A percentile compares a stretch with the other conserved stretches of the same genome.
phyloP scores from a whole-genome alignment of 1,284 basidiomycete genomes.

The Malassezia globosa region DNA sequence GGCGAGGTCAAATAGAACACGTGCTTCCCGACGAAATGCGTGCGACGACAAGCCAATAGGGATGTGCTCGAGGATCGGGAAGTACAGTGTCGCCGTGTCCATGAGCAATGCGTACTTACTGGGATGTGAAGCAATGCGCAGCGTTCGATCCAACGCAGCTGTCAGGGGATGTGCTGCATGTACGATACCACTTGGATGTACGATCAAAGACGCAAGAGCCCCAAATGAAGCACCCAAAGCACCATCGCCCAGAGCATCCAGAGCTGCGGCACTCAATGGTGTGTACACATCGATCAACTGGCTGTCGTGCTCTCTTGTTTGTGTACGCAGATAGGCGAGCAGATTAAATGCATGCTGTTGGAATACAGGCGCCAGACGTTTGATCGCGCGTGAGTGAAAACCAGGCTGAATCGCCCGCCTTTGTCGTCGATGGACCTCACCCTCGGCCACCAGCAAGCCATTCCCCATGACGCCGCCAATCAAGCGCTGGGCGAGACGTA shows the following conservation, averaged over 20 bases:
- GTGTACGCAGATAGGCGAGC: slow-evolving; percentile 5
- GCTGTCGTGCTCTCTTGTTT: background rate
- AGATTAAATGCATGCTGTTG: slow-evolving; percentile 21
- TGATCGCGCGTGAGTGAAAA: slow-evolving; percentile 28
- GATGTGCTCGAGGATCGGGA: slow-evolving; percentile 7
- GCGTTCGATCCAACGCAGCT: slow-evolving; percentile 5
- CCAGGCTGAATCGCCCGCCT: slow-evolving; percentile 38
- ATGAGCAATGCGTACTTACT: background rate
- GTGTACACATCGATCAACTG: slow-evolving; percentile 7
- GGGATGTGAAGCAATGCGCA: slow-evolving; percentile 9
- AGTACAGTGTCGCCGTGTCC: slow-evolving; percentile 8
- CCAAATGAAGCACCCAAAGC: slow-evolving; percentile 12
- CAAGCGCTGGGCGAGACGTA: slow-evolving; percentile 16
- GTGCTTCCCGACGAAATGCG: slow-evolving; percentile 1
- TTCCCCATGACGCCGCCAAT: slow-evolving; percentile 35
- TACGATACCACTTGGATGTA: background rate
- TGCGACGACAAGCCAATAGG: slow-evolving; percentile 8
- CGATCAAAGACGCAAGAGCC: background rate
- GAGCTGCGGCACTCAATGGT: slow-evolving; percentile 1
- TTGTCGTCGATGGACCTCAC: slow-evolving; percentile 36
- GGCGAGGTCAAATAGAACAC: slow-evolving; percentile 4
- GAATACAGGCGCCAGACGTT: slow-evolving; percentile 32
- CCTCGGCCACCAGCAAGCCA: slow-evolving; percentile 36
- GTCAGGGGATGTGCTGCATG: slow-evolving; percentile 6
- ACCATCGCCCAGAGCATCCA: slow-evolving; percentile 18